Conservation (phyloP, 2,329 filamentous ascomycete genomes). For the Pyricularia pennisetigena region DNA sequence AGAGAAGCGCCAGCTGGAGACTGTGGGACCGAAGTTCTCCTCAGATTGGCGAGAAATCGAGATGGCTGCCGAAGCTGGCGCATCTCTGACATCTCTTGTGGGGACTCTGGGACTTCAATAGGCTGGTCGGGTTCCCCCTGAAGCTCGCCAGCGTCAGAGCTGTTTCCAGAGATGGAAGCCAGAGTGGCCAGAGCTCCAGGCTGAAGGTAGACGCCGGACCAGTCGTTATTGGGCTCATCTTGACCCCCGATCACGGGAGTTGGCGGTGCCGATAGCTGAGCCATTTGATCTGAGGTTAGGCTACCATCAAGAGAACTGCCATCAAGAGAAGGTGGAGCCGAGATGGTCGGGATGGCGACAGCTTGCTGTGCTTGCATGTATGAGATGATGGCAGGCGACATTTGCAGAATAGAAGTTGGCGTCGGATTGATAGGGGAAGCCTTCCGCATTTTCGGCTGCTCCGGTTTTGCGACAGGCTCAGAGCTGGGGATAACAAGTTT, state of each 20-base stretch:
- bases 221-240: conserved; percentile 49
- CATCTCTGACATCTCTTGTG: conserved; percentile 35
- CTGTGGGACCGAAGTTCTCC: conserved; percentile 20
- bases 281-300: conserved; percentile 76
- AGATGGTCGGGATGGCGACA: conserved; percentile 60
- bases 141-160: conserved; percentile 48
- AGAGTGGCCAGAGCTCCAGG: conserved; percentile 73
- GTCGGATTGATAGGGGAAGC: conserved; percentile 52
- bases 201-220: conserved; percentile 67
- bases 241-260: conserved; percentile 63
- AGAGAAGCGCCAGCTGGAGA: conserved; percentile 45
- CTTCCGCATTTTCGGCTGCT: conserved; percentile 36
- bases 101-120: conserved; percentile 34
- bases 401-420: conserved; percentile 57
- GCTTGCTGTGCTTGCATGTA: conserved; percentile 56
- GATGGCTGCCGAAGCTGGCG: conserved; percentile 34
- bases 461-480: conserved; percentile 17
- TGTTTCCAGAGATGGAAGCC: conserved; percentile 56
- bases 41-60: conserved; percentile 35
- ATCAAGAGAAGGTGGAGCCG: conserved; percentile 79
- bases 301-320: conserved; percentile 64
- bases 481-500: conserved; percentile 43
- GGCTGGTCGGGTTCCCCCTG: conserved; percentile 42
- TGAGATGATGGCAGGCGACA: conserved; percentile 66
- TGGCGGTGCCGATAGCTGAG: conserved; percentile 65